Base-by-base conservation (phyloP, 2,329 filamentous ascomycete genomes). In the Triangularia verruculosa region DNA sequence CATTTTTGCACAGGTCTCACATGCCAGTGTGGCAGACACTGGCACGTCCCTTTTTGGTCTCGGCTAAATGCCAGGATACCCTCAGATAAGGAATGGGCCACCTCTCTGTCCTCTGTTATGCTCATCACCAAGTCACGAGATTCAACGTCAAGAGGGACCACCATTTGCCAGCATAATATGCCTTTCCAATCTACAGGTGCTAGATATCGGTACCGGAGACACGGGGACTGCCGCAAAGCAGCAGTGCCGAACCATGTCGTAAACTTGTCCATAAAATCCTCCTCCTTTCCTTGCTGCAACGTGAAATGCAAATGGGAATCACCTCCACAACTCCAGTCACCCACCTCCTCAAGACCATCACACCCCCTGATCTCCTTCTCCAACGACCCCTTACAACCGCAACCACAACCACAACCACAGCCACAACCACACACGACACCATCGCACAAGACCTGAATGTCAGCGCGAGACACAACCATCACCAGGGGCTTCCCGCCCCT, bases 401-500 rank as follows among this genome's bases (percentile, higher is more conserved):
- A 54, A 27, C 22, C 12, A 53, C 57, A 52, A 12, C 57, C 27
- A 20, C 8, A 56, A 15, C 34, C 12, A 39, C 56, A 9, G n/a
- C 56, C 57, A 20, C 43, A 25, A 59, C 30, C 34, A 51, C 27
- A 59, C 34, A 13, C 32, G 59, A 12, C 54, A n/a, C 17, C 61
- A 27, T 25, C 56, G 52, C n/a, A 32, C 22, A 12, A 27, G 15
- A 27, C 8, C 25, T n/a, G 12, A 15, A 3, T 32, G 13, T 27
- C 59, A 9, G 13, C 64, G 43, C 25, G 56, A 47, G 34, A 32
- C 13, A 47, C 24, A 25, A 6, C 57, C 64, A 58, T 66, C 66
- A 27, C 65, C 67, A 39, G 70, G 69, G 69, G 70, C 70, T 70
- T 71, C 70, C 68, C 64, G 70, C 70, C 70, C 69, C 70, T 67